These are phyloP conservation scores for Ophiostoma perfectum DNA, from an alignment of 2,329 filamentous ascomycete species.

Conservation along the genomic window DNA sequence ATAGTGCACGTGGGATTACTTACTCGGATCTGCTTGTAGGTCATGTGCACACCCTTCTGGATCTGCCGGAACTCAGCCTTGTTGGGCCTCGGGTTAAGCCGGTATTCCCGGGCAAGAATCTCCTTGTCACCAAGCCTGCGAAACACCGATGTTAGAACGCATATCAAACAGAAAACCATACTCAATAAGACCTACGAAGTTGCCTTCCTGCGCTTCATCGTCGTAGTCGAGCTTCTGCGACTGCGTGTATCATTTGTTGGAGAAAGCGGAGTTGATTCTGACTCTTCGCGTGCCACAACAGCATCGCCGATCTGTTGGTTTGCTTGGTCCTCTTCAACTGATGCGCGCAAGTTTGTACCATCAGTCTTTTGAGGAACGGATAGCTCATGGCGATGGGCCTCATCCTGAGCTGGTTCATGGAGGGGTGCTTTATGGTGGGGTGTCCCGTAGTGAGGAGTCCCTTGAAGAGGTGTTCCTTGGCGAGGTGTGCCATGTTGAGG, in stretches of 20 bases:
- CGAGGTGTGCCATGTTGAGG: background rate
- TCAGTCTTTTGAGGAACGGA: background rate
- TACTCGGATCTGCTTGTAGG: constrained; percentile 15
- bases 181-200: background rate
- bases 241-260: background rate
- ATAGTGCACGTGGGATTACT: background rate
- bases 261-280: background rate
- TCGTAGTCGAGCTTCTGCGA: background rate
- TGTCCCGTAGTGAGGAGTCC: background rate
- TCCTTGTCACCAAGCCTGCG: constrained; percentile 7
- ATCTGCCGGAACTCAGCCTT: constrained; percentile 4
- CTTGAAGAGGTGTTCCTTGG: background rate
- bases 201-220: constrained; percentile 5
- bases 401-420: too few species aligned
- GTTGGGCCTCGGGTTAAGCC: background rate
- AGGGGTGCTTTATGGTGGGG: background rate
- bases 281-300: background rate
- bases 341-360: background rate
- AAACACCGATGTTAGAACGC: background rate
- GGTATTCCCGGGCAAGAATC: constrained; percentile 6
- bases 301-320: background rate
- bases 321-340: background rate
- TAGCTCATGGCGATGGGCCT: background rate
- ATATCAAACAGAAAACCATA: background rate
- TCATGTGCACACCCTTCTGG: constrained; percentile 1